These are phyloP conservation scores for Cubamyces sp. DNA, from an alignment of 768 basidiomycete genomes.

Conservation along the genomic window DNA sequence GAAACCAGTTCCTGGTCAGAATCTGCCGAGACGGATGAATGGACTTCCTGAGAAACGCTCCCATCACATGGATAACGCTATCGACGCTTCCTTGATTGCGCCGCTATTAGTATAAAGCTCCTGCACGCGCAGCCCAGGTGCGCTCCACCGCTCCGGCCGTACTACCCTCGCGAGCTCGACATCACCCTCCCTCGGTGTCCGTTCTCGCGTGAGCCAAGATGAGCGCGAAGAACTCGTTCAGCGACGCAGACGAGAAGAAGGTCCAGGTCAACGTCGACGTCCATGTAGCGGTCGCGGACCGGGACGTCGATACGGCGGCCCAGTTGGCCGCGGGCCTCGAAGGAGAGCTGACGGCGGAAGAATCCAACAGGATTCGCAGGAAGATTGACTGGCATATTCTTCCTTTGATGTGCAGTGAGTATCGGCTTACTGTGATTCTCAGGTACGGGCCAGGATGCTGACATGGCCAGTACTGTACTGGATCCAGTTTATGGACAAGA, in stretches of 20 bases:
- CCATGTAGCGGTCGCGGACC: slow-evolving; percentile 45
- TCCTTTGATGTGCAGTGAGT: slow-evolving; percentile 74
- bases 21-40: slow-evolving; percentile 5
- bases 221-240: slow-evolving; percentile 28
- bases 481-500: slow-evolving; percentile 84
- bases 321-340: slow-evolving; percentile 53
- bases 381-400: slow-evolving; percentile 73
- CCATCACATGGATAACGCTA: slow-evolving; percentile 23
- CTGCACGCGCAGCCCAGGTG: background rate
- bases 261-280: slow-evolving; percentile 28
- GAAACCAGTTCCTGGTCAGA: background rate
- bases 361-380: slow-evolving; percentile 53
- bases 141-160: background rate
- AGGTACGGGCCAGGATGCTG: background rate
- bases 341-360: slow-evolving; percentile 51
- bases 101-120: background rate
- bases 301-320: slow-evolving; percentile 66
- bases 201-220: slow-evolving; percentile 14
- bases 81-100: slow-evolving; percentile 14
- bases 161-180: background rate
- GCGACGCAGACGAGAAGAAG: slow-evolving; percentile 36
- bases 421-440: background rate
- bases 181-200: background rate
- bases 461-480: slow-evolving; percentile 38
- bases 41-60: slow-evolving; percentile 12